Evolutionary conservation across 768 basidiomycete species (phyloP).

Genomic region (Termitomyces sp.): DNA sequence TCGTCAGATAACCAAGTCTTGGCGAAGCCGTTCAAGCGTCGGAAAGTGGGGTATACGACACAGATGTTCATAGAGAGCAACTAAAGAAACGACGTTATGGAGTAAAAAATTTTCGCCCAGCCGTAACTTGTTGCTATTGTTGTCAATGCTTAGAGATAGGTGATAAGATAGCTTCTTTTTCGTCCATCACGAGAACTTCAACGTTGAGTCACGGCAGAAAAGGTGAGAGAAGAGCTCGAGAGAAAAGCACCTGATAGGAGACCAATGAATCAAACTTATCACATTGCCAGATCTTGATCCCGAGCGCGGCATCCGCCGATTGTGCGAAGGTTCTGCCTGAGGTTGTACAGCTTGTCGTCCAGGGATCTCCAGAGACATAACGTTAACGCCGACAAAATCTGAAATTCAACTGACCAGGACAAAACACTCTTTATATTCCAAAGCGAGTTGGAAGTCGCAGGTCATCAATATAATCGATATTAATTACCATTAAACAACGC

Average conservation of each 20-base stretch:
- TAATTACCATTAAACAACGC: too few species aligned
- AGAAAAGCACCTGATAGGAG: background rate
- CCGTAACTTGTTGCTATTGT: background rate
- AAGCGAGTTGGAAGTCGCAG: background rate
- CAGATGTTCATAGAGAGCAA: background rate
- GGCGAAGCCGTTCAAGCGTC: background rate
- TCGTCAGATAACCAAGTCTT: background rate
- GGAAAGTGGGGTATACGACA: background rate
- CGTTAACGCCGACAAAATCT: too few species aligned
- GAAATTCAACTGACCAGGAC: too few species aligned
- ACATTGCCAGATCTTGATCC: too few species aligned
- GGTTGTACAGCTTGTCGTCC: too few species aligned
- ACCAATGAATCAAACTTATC: background rate
- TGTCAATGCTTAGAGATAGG: background rate
- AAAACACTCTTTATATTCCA: background rate
- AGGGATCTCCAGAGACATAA: too few species aligned
- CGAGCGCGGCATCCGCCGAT: background rate
- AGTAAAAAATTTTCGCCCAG: background rate
- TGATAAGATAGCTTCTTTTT: background rate
- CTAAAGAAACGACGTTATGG: background rate
- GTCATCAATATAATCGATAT: background rate
- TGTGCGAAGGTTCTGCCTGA: too few species aligned
- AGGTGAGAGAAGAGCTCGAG: background rate
- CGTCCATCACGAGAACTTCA: background rate
- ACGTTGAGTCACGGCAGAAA: background rate